Percentiles rank a stretch among this genome's conserved stretches.
These are phyloP conservation scores for Coniophora puteana DNA, from an alignment of 1,284 basidiomycete species.

Conservation along the genomic window DNA sequence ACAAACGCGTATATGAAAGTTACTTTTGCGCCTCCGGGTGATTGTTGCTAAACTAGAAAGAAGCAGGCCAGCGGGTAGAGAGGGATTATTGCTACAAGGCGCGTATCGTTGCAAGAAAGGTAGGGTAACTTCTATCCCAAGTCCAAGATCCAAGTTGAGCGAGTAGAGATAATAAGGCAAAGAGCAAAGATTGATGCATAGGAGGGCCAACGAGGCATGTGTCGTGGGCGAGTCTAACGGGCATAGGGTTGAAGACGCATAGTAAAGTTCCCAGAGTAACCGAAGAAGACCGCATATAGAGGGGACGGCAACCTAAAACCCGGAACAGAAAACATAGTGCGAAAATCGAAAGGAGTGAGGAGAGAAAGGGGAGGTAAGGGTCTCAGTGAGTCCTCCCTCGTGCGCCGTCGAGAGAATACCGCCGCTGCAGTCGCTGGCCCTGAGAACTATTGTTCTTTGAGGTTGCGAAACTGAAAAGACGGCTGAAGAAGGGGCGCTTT, in stretches of 20 bases:
- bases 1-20: too few relatives aligned
- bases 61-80: too few relatives aligned
- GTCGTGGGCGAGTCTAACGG: conserved; percentile 2
- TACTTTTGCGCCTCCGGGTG: too few relatives aligned
- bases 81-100: too few relatives aligned
- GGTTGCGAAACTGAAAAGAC: conserved; percentile 40
- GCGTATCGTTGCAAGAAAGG: too few relatives aligned
- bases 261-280: background rate
- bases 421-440: conserved; percentile 32
- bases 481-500: conserved; percentile 49
- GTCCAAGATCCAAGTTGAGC: too few relatives aligned
- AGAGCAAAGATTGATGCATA: background rate
- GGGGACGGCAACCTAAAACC: background rate
- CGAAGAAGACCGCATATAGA: background rate
- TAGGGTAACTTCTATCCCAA: too few relatives aligned
- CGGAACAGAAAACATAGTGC: background rate
- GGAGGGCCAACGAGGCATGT: conserved; percentile 4
- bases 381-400: conserved; percentile 17
- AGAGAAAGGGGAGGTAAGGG: conserved; percentile 3
- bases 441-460: conserved; percentile 18
- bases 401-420: conserved; percentile 39
- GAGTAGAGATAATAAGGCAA: background rate
- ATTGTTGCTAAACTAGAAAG: too few relatives aligned
- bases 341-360: conserved; percentile 1
- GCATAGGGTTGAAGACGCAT: background rate